A percentile compares a stretch with the other conserved stretches of the same genome.
These are phyloP conservation scores for Lepiota venenata DNA, from an alignment of 768 basidiomycete genomes.

Conservation along the genomic window DNA sequence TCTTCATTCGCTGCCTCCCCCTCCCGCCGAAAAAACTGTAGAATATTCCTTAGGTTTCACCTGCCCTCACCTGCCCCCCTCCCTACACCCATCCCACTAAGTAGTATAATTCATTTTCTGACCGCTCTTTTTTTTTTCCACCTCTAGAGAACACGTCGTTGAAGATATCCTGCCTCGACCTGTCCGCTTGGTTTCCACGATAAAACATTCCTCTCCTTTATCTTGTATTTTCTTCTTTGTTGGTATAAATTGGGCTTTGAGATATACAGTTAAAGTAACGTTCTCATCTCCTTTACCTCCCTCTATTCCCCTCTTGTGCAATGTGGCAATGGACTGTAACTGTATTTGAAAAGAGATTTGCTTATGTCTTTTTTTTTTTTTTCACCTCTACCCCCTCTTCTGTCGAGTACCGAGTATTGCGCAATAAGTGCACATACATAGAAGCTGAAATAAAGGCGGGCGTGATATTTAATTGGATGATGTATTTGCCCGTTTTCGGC, in stretches of 20 bases:
- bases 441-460: too few relatives aligned
- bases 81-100: slow-evolving; percentile 22
- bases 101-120: too few relatives aligned
- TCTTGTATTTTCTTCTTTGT: slow-evolving; percentile 12
- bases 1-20: not conserved
- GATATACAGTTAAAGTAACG: slow-evolving; percentile 11
- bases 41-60: slow-evolving; percentile 1
- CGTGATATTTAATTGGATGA: not conserved
- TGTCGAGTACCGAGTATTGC: slow-evolving; percentile 9
- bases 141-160: too few relatives aligned
- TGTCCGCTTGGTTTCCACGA: too few relatives aligned
- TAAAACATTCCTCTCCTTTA: not conserved
- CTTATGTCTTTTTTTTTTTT: slow-evolving; percentile 3
- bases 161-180: too few relatives aligned
- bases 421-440: too few relatives aligned
- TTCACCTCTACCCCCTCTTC: not conserved
- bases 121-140: too few relatives aligned
- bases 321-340: slow-evolving; percentile 10
- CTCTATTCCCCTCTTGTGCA: slow-evolving; percentile 7
- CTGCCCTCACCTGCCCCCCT: slow-evolving; percentile 15
- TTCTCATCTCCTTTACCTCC: not conserved
- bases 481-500: not conserved
- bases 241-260: slow-evolving; percentile 12
- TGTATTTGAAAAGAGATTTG: slow-evolving; percentile 10
- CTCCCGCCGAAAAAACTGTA: slow-evolving; percentile 3